Conservation (phyloP, 768 basidiomycete species). For the Xerocomellus chrysenteron region DNA sequence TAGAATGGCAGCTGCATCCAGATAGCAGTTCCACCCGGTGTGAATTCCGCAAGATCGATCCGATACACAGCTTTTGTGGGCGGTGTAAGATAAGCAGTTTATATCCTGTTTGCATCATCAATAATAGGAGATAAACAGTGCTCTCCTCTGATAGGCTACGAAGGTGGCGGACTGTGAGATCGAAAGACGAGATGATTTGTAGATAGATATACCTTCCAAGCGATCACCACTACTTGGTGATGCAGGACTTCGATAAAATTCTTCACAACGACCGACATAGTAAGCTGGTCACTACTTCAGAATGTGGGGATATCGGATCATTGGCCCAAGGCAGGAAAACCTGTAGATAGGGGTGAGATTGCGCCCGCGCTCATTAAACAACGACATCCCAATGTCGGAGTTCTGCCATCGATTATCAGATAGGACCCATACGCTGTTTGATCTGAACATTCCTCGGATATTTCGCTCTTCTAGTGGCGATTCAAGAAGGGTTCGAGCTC, state of each 20-base stretch:
- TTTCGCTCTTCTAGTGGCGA: not conserved
- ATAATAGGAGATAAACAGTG: not conserved
- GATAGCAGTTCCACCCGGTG: conserved; percentile 28
- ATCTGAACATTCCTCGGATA: conserved; percentile 9
- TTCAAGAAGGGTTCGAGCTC: not conserved
- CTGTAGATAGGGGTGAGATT: not conserved
- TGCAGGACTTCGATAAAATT: not conserved
- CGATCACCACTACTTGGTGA: not conserved
- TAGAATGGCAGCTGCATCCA: conserved; percentile 33
- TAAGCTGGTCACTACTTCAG: not conserved
- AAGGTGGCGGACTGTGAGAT: not conserved
- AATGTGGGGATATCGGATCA: conserved; percentile 2
- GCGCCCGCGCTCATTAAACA: conserved; percentile 3
- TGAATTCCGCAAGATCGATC: conserved; percentile 18
- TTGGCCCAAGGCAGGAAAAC: not conserved
- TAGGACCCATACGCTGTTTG: not conserved
- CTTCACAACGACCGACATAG: not conserved
- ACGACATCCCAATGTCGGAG: not conserved
- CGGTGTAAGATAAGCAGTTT: conserved; percentile 1
- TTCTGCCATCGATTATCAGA: not conserved
- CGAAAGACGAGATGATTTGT: not conserved
- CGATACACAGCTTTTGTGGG: not conserved
- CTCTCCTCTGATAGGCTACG: not conserved
- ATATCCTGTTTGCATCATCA: not conserved
- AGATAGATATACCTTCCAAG: not conserved